Conservation (phyloP, 2,329 filamentous ascomycete species). For the Talaromyces sp. region DNA sequence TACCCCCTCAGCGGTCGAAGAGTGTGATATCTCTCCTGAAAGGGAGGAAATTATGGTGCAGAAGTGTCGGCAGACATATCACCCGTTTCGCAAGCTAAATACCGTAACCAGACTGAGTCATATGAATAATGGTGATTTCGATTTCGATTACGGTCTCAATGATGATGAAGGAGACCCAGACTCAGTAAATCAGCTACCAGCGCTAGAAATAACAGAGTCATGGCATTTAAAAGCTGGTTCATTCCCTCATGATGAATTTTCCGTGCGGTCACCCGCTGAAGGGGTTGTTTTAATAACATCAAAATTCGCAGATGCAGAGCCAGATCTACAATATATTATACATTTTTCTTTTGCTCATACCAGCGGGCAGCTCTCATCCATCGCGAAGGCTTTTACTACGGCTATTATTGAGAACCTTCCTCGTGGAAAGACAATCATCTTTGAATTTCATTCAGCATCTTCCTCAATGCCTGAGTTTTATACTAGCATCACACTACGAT, state of each 20-base stretch:
- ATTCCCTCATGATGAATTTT: neutral
- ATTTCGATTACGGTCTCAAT: slow-evolving; percentile 12
- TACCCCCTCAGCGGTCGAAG: slow-evolving; percentile 1
- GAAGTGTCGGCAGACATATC: neutral
- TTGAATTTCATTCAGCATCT: slow-evolving; percentile 12
- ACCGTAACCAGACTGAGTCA: neutral
- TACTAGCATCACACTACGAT: slow-evolving; percentile 8
- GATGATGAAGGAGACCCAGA: slow-evolving; percentile 10
- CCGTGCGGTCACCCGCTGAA: neutral
- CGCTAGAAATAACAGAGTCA: neutral
- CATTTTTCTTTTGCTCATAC: slow-evolving; percentile 10
- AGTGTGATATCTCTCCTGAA: slow-evolving; percentile 11
- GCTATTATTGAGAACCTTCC: slow-evolving; percentile 2
- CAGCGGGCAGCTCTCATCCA: neutral
- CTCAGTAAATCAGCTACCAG: neutral
- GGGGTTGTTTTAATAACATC: slow-evolving; percentile 9
- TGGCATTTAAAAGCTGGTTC: slow-evolving; percentile 10
- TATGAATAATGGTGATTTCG: neutral
- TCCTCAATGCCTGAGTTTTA: slow-evolving; percentile 6
- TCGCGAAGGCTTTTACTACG: slow-evolving; percentile 7
- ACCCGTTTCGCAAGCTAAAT: neutral
- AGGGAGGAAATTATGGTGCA: slow-evolving; percentile 7
- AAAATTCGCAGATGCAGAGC: neutral
- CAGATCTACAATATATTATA: slow-evolving; percentile 17
- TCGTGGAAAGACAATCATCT: slow-evolving; percentile 9